These are phyloP conservation scores for Linderniella brevidens DNA, from an alignment of 257 asterid genomes.

Conservation along the genomic window DNA sequence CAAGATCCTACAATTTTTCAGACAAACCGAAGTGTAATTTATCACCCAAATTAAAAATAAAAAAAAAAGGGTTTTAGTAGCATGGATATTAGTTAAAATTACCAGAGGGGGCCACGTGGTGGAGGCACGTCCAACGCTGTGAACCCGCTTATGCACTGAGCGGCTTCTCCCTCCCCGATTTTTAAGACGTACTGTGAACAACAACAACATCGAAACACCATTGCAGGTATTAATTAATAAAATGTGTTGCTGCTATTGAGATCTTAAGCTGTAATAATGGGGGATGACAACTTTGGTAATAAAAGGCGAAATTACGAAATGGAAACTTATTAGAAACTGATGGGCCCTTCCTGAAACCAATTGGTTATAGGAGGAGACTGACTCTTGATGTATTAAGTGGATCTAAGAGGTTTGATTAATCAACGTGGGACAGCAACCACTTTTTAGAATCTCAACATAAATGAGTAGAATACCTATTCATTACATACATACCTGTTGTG, in stretches of 20 bases:
- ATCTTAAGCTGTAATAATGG: no score
- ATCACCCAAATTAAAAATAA: no score
- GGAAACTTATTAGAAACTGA: no score
- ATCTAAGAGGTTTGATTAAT: neutral
- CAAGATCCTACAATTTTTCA: conserved; percentile 40
- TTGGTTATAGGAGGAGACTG: no score
- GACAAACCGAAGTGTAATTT: neutral
- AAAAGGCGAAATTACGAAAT: no score
- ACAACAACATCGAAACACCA: conserved; percentile 6
- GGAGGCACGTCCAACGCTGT: conserved; percentile 71
- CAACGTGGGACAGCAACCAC: neutral
- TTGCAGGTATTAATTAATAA: neutral
- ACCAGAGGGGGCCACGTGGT: conserved; percentile 92
- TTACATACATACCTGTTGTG: conserved; percentile 39
- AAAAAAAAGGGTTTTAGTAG: neutral
- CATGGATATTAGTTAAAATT: conserved; percentile 7
- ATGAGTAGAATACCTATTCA: no score
- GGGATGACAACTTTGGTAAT: no score
- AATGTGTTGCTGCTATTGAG: neutral
- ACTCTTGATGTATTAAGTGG: no score
- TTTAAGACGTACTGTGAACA: conserved; percentile 71
- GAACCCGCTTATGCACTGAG: conserved; percentile 82
- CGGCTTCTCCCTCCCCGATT: conserved; percentile 58
- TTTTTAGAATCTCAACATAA: no score
- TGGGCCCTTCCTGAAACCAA: no score